phyloP scores from a whole-genome alignment of 2,329 filamentous ascomycete species.

The Aspergillus puulaauensis region DNA sequence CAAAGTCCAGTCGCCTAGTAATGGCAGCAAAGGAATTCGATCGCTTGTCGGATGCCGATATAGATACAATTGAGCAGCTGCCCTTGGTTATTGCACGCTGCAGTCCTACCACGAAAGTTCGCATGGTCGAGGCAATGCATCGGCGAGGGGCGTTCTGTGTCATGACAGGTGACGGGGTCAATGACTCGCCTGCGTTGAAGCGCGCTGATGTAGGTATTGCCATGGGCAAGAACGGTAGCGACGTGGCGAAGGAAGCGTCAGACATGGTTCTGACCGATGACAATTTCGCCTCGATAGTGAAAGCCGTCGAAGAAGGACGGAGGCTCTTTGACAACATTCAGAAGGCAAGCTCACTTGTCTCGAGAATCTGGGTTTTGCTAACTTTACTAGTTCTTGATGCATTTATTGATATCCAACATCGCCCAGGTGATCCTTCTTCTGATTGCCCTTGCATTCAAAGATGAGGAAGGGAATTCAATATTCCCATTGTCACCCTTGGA shows the following conservation, averaged over 20 bases:
- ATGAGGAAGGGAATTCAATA: constrained; percentile 67
- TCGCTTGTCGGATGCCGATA: constrained; percentile 50
- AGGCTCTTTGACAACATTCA: constrained; percentile 60
- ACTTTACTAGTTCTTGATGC: constrained; percentile 63
- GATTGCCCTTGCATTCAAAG: constrained; percentile 78
- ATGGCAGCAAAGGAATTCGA: constrained; percentile 64
- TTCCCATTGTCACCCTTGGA: constrained; percentile 83
- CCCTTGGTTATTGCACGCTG: constrained; percentile 60
- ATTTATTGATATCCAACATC: constrained; percentile 76
- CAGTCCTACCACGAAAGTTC: constrained; percentile 57
- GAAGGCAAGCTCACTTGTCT: constrained; percentile 34
- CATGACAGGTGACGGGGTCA: constrained; percentile 61
- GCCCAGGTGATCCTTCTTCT: constrained; percentile 80
- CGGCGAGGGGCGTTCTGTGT: constrained; percentile 50
- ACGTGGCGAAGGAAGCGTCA: constrained; percentile 61
- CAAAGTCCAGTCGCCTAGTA: constrained; percentile 39
- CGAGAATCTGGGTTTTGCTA: constrained; percentile 29
- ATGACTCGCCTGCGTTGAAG: constrained; percentile 60
- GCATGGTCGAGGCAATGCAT: constrained; percentile 51
- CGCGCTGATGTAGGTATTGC: constrained; percentile 61
- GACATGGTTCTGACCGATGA: constrained; percentile 53
- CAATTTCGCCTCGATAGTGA: constrained; percentile 61
- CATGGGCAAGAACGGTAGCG: constrained; percentile 61
- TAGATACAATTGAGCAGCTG: constrained; percentile 52
- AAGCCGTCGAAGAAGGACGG: constrained; percentile 60